A percentile compares a stretch with the other conserved stretches of the same genome.
Conservation (phyloP, 768 basidiomycete genomes). For the Cytidiella melzeri region DNA sequence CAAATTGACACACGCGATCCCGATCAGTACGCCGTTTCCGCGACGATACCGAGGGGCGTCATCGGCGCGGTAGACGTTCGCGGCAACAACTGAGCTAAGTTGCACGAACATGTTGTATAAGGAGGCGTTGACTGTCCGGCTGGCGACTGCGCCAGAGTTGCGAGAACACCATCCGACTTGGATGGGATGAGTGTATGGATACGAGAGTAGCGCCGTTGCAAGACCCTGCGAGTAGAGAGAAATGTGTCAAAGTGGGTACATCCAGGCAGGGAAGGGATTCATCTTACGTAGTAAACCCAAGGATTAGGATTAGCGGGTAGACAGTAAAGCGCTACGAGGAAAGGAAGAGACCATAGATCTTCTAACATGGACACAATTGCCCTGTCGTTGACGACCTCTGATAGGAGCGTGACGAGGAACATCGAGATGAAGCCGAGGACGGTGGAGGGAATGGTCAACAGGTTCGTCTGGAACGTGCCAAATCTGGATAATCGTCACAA, state of each 20-base stretch:
- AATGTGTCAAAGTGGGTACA: background rate
- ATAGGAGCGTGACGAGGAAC: conserved; percentile 42
- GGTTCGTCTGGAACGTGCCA: conserved; percentile 51
- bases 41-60: conserved; percentile 54
- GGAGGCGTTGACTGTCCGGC: conserved; percentile 53
- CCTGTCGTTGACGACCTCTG: conserved; percentile 50
- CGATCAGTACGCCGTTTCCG: conserved; percentile 53
- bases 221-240: conserved; percentile 29
- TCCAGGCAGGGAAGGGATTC: background rate
- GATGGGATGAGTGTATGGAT: conserved; percentile 46
- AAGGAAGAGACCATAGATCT: conserved; percentile 56
- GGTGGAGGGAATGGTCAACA: conserved; percentile 52
- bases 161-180: conserved; percentile 57
- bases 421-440: conserved; percentile 48
- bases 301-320: conserved; percentile 43
- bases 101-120: conserved; percentile 55
- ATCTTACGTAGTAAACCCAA: conserved; percentile 47
- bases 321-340: conserved; percentile 49
- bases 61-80: conserved; percentile 52
- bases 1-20: conserved; percentile 44
- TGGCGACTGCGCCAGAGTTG: conserved; percentile 54
- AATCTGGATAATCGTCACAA: conserved; percentile 34
- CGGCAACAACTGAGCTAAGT: conserved; percentile 36
- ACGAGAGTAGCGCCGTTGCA: conserved; percentile 39
- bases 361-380: conserved; percentile 46